phyloP scores from a whole-genome alignment of 805 yeast genomes.

The Citeromyces nyonsensis region DNA sequence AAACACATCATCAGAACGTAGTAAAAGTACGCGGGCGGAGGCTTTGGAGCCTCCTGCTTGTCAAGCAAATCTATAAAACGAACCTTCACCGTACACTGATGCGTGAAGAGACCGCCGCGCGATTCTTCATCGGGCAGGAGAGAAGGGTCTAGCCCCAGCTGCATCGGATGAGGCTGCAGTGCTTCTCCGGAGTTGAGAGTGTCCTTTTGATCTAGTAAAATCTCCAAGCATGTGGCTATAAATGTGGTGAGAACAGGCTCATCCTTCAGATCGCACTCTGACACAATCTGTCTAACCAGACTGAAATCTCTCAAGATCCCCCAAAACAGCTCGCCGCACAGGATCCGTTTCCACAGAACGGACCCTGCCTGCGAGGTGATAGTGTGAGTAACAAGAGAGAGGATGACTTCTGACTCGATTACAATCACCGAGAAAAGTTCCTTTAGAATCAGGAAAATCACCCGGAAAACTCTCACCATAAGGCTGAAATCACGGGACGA shows the following conservation, averaged over 20 bases:
- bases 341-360: conserved; percentile 57
- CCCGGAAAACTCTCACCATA: conserved; percentile 61
- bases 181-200: conserved; percentile 18
- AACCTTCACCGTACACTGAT: conserved; percentile 29
- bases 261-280: conserved; percentile 36
- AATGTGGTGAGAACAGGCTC: conserved; percentile 48
- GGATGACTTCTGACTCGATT: conserved; percentile 69
- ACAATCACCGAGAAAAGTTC: conserved; percentile 48
- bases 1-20: conserved; percentile 40
- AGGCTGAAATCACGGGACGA: conserved; percentile 45
- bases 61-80: conserved; percentile 66
- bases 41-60: conserved; percentile 59
- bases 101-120: conserved; percentile 21
- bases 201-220: conserved; percentile 16
- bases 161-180: conserved; percentile 13
- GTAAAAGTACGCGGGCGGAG: conserved; percentile 46
- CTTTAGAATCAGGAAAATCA: conserved; percentile 44
- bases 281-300: conserved; percentile 34
- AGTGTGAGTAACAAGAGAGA: conserved; percentile 63
- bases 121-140: conserved; percentile 2
- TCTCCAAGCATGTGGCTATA: conserved; percentile 21
- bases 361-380: conserved; percentile 37
- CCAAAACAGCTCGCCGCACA: conserved; percentile 61
- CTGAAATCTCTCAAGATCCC: conserved; percentile 41
- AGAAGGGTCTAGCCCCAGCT: conserved; percentile 1